These are phyloP conservation scores for Jacaranda mimosifolia DNA, from an alignment of 257 asterid species.

Conservation along the genomic window DNA sequence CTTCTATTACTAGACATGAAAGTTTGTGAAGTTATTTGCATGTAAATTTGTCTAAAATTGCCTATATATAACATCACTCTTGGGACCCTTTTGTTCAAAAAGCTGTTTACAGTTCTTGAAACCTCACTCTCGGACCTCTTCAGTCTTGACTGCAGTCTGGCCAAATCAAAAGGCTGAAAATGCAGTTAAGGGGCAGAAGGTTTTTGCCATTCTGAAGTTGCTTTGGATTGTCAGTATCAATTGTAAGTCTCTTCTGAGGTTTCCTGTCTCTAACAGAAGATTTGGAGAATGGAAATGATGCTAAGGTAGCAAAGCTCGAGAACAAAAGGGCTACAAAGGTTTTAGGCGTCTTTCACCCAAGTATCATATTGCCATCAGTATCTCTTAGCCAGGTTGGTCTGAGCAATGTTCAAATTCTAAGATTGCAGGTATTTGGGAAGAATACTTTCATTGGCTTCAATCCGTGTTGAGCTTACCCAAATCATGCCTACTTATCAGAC, in stretches of 20 bases:
- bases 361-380: not conserved
- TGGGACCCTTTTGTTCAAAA: not conserved
- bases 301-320: conserved; percentile 76
- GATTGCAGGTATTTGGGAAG: conserved; percentile 81
- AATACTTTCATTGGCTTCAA: conserved; percentile 72
- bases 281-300: conserved; percentile 59
- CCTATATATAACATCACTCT: not conserved
- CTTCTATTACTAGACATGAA: not conserved
- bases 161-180: not conserved
- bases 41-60: not conserved
- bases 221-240: not conserved
- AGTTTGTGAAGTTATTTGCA: not conserved
- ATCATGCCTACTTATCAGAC: conserved; percentile 77
- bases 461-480: conserved; percentile 75
- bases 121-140: not conserved
- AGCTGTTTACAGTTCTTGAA: not conserved
- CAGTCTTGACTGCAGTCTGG: not conserved
- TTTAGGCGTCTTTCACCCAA: conserved; percentile 11
- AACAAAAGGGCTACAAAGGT: conserved; percentile 88
- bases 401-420: not conserved
- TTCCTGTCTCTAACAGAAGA: conserved; percentile 38
- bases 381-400: too few relatives aligned
- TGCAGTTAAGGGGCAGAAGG: not conserved
- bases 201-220: not conserved
- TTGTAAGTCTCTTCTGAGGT: not conserved